Evolutionary conservation across 805 yeast genomes (phyloP).

Genomic region (Teunomyces funiuensis): DNA sequence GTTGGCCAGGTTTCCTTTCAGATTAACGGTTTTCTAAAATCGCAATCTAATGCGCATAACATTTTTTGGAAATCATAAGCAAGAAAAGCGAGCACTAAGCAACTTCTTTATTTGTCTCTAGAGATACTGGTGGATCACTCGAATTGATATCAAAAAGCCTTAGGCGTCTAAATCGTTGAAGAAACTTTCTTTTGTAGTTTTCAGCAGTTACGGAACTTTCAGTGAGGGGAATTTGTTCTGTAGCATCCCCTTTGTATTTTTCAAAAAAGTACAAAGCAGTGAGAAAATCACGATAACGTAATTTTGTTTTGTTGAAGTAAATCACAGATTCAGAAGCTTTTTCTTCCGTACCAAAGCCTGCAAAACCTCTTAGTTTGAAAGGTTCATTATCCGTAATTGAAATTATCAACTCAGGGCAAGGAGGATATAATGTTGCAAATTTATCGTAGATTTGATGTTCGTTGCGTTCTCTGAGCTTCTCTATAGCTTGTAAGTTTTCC

Average conservation of each 20-base stretch:
- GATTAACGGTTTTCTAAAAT: not conserved
- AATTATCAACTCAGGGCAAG: not conserved
- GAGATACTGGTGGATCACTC: not conserved
- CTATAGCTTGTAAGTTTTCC: not conserved
- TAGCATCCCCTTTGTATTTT: not conserved
- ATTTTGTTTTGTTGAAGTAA: not conserved
- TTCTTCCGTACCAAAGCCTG: not conserved
- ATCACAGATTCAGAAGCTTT: not conserved
- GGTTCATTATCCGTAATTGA: not conserved
- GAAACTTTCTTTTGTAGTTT: not conserved
- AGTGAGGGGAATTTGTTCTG: not conserved
- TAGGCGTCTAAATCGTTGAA: not conserved
- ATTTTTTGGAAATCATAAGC: not conserved
- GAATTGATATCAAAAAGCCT: not conserved
- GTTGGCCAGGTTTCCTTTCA: not conserved
- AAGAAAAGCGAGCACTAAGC: not conserved
- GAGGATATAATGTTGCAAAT: slow-evolving; percentile 1
- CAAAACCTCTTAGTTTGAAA: not conserved
- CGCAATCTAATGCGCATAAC: not conserved
- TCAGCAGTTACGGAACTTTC: not conserved
- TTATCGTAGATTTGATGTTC: not conserved
- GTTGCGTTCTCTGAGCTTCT: slow-evolving; percentile 1
- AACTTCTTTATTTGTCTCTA: not conserved
- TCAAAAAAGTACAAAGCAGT: not conserved
- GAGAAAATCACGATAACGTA: not conserved